phyloP scores from a whole-genome alignment of 345 rosid genomes.

The Firmiana major region DNA sequence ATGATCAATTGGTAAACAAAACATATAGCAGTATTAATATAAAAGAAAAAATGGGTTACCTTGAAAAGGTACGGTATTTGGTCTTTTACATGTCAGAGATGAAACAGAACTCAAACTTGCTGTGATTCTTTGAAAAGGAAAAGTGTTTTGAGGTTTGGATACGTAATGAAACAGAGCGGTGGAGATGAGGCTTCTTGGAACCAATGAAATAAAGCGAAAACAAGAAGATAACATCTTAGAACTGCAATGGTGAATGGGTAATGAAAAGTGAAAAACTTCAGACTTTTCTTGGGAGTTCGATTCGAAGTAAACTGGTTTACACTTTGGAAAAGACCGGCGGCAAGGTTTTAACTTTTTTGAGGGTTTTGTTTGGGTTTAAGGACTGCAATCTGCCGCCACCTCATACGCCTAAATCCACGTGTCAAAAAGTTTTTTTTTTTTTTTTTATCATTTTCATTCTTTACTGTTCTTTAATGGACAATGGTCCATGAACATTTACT shows the following conservation, averaged over 20 bases:
- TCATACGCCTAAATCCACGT: not conserved
- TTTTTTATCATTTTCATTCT: not conserved
- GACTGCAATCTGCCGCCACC: not conserved
- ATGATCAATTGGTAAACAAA: too few species aligned
- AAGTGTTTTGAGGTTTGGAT: conserved; percentile 22
- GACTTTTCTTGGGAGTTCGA: not conserved
- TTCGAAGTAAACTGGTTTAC: not conserved
- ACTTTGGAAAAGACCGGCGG: not conserved
- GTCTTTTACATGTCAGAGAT: conserved; percentile 17
- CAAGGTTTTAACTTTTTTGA: not conserved
- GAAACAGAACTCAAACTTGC: conserved; percentile 29
- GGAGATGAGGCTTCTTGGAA: conserved; percentile 14
- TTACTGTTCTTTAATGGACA: not conserved
- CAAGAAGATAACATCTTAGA: conserved; percentile 11
- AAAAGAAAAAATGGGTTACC: conserved; percentile 31
- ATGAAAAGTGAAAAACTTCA: not conserved
- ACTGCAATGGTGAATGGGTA: not conserved
- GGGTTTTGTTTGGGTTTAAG: conserved; percentile 9
- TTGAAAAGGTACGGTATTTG: conserved; percentile 32
- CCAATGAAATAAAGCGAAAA: conserved; percentile 3
- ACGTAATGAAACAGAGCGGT: conserved; percentile 25
- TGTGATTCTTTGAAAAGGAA: conserved; percentile 10
- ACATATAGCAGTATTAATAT: too few species aligned
- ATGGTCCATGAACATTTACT: too few species aligned
- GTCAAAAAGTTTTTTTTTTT: not conserved